Evolutionary conservation across 2,329 filamentous ascomycete species (phyloP), one percentile per base, ranked within the genome.

Genomic region (Scedosporium apiospermum): DNA sequence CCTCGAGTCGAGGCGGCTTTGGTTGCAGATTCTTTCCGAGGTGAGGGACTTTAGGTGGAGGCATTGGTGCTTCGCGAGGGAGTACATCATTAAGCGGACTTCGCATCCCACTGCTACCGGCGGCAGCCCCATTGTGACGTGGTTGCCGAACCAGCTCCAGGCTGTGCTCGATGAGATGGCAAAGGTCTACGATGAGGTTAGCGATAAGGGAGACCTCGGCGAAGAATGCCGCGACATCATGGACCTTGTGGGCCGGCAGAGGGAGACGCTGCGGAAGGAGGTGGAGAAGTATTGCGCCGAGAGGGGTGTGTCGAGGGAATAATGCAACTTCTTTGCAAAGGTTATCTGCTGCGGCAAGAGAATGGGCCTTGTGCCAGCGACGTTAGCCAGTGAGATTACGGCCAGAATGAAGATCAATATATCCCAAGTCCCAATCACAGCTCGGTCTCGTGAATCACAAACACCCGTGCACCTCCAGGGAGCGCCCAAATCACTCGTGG

Each of bases 31-130:
- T 27, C 78, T 93, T 58, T 82, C 93, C 71, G 86, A 92, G 73
- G 88, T 93, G 7, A 84, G 90, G 63, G 88, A 91, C 71, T 93
- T 93, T 77, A 79, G 90, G 64, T 93, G 89, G 88, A 80, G 90
- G 6, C 90, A 93, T 74, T 93, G 90, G 90, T 90, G 88, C 72
- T 93, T 93, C 71, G 90, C 89, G 2, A 81, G 89, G 64, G 89
- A 93, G 78, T 93, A 93, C 71, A 93, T 93, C 68, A 81, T 93
- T 65, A 91, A 91, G 79, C 84, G 85, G 70, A 92, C 88, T 0
- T 78, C 77, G 18, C 89, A 93, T 71, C 89, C 90, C 0, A 91
- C 88, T 1, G 90, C 90, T 0, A 93, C 90, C 0, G 90, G 90
- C 1, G 90, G 90, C 18, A 90, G 87, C 67, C 90, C 90, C 3